These are phyloP conservation scores for Aspergillus tubingensis DNA, from an alignment of 2,329 filamentous ascomycete species.

Conservation along the genomic window DNA sequence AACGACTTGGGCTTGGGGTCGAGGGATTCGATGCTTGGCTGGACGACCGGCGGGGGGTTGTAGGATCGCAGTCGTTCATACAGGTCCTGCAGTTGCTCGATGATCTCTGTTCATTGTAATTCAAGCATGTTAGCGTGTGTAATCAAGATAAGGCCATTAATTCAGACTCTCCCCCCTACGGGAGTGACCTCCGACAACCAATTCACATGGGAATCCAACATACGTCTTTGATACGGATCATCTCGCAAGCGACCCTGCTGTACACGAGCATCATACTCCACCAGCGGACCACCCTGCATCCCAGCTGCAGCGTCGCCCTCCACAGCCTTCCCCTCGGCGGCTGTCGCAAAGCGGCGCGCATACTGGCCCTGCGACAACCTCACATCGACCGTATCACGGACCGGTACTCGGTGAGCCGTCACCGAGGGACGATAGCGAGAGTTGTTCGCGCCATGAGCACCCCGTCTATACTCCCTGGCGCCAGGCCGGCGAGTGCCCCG, in stretches of 20 bases:
- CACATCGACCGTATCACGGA: slow-evolving; percentile 2
- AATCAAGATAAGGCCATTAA: too few species aligned
- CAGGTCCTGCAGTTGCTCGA: slow-evolving; percentile 83
- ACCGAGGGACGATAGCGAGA: neutral
- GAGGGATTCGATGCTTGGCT: slow-evolving; percentile 73
- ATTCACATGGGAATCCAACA: slow-evolving; percentile 20
- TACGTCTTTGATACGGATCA: slow-evolving; percentile 88
- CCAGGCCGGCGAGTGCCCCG: slow-evolving; percentile 21
- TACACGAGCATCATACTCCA: slow-evolving; percentile 85
- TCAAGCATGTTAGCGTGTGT: neutral
- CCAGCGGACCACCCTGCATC: slow-evolving; percentile 66
- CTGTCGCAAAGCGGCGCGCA: slow-evolving; percentile 23
- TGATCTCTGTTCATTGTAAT: slow-evolving; percentile 63
- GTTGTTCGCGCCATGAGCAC: slow-evolving; percentile 15
- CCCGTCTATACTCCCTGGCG: slow-evolving; percentile 20
- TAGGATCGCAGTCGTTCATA: slow-evolving; percentile 80
- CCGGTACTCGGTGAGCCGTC: neutral
- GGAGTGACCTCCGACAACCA: neutral
- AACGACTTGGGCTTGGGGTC: slow-evolving; percentile 56
- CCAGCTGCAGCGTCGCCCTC: slow-evolving; percentile 6
- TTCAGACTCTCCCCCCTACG: neutral
- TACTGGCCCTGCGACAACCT: neutral
- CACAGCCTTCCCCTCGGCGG: slow-evolving; percentile 12
- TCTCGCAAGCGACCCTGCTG: slow-evolving; percentile 72
- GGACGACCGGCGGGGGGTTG: slow-evolving; percentile 69